Conservation (phyloP, 73 alveolate genomes). For the Blepharisma stoltei region DNA sequence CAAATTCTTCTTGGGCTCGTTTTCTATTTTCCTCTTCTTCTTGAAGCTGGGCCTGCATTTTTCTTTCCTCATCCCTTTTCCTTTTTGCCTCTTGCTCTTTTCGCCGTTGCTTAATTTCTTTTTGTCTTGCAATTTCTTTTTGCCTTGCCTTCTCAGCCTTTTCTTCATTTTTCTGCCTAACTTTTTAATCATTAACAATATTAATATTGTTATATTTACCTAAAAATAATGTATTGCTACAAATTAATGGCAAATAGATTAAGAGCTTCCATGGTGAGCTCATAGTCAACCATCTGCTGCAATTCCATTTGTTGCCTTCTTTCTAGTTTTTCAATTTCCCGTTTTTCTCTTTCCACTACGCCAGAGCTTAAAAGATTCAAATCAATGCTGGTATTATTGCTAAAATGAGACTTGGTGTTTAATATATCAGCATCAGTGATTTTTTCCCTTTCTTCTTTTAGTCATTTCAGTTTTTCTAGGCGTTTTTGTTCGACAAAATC, state of each 20-base stretch:
- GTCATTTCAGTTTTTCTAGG: neutral
- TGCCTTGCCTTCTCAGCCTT: neutral
- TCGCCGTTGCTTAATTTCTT: neutral
- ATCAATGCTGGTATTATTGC: neutral
- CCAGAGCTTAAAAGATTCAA: neutral
- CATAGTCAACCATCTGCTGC: constrained; percentile 5
- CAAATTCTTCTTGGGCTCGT: constrained; percentile 17
- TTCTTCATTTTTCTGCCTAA: constrained; percentile 25
- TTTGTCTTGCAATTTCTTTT: constrained; percentile 2
- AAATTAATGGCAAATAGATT: too few species aligned
- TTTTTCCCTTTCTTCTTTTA: constrained; percentile 7
- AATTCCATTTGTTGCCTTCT: neutral
- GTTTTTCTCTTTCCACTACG: neutral
- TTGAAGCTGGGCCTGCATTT: neutral
- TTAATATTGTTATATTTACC: too few species aligned
- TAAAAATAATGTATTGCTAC: too few species aligned
- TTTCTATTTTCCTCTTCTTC: neutral
- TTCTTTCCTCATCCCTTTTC: constrained; percentile 33
- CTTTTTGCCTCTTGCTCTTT: constrained; percentile 12
- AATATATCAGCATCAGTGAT: neutral
- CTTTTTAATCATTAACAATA: too few species aligned
- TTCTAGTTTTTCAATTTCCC: neutral
- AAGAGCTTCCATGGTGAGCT: neutral
- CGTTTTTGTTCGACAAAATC: neutral
- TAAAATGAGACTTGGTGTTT: neutral